Evolutionary conservation across 257 asterid genomes (phyloP).

Genomic region (Fraxinus quadrangulata): DNA sequence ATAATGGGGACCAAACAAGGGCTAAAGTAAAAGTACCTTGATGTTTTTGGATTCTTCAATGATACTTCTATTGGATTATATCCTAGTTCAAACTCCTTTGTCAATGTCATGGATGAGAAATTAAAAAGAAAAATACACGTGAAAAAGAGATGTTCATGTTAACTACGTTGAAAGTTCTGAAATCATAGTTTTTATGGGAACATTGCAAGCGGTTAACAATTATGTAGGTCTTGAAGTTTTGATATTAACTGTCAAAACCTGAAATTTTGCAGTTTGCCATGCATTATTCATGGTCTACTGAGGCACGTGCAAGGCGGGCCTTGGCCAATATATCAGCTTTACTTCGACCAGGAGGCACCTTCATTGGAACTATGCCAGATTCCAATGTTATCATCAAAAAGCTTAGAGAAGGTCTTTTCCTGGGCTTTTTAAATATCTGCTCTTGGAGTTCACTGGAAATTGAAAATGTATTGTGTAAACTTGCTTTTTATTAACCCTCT

Average conservation of each 20-base stretch:
- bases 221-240: conserved; percentile 7
- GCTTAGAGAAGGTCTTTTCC: conserved; percentile 81
- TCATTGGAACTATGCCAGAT: conserved; percentile 99
- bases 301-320: conserved; percentile 95
- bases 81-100: not conserved
- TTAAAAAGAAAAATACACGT: not conserved
- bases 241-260: conserved; percentile 26
- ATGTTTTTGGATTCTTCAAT: not conserved
- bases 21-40: not conserved
- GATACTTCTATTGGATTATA: not conserved
- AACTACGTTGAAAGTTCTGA: conserved; percentile 12
- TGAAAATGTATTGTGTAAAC: not conserved
- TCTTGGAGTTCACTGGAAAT: not conserved
- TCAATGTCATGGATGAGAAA: conserved; percentile 10
- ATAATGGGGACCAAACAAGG: too few relatives aligned
- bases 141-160: not conserved
- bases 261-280: conserved; percentile 76
- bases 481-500: not conserved
- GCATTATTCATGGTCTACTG: conserved; percentile 99
- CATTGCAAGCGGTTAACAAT: not conserved
- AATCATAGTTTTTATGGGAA: not conserved
- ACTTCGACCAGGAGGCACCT: conserved; percentile 96
- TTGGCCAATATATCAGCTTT: conserved; percentile 92
- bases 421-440: conserved; percentile 15
- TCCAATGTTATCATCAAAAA: conserved; percentile 87